Conservation (phyloP, 495 filamentous ascomycete genomes). For the Hyaloscypha finlandica region DNA sequence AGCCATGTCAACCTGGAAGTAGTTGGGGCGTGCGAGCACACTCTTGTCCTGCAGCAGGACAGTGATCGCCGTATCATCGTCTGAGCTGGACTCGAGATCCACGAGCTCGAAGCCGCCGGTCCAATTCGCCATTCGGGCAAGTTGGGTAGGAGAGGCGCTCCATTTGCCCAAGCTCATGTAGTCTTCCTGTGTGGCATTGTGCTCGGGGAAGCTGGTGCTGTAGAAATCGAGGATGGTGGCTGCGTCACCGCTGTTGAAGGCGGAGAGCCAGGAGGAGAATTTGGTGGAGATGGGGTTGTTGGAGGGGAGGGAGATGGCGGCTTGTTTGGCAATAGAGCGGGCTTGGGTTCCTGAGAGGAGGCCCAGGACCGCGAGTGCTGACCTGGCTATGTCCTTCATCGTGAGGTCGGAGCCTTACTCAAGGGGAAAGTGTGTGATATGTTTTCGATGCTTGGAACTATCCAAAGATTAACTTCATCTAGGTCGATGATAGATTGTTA, state of each 20-base stretch:
- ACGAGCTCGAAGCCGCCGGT: slow-evolving; percentile 8
- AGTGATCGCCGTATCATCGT: not conserved
- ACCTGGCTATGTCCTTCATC: not conserved
- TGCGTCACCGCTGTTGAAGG: slow-evolving; percentile 1
- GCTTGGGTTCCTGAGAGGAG: not conserved
- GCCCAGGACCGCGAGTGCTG: not conserved
- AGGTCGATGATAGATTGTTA: not conserved
- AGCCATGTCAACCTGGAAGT: not conserved
- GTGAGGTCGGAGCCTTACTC: not conserved
- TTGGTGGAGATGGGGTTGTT: slow-evolving; percentile 1
- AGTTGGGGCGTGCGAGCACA: not conserved
- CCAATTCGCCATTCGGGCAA: not conserved
- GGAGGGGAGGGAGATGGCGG: not conserved
- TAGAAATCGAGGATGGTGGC: not conserved
- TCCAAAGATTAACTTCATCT: not conserved
- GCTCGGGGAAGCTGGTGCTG: not conserved
- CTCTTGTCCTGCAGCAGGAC: slow-evolving; percentile 2
- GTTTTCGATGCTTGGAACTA: not conserved
- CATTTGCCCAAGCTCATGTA: not conserved
- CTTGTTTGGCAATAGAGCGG: not conserved
- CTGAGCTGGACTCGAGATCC: slow-evolving; percentile 4
- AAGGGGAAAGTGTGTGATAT: not conserved
- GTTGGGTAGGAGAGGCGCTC: not conserved
- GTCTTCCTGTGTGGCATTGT: not conserved
- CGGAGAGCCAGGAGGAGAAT: slow-evolving; percentile 7